A percentile compares a stretch with the other conserved stretches of the same genome.
phyloP scores from a whole-genome alignment of 2,329 filamentous ascomycete genomes.

The Arthroderma sp. region DNA sequence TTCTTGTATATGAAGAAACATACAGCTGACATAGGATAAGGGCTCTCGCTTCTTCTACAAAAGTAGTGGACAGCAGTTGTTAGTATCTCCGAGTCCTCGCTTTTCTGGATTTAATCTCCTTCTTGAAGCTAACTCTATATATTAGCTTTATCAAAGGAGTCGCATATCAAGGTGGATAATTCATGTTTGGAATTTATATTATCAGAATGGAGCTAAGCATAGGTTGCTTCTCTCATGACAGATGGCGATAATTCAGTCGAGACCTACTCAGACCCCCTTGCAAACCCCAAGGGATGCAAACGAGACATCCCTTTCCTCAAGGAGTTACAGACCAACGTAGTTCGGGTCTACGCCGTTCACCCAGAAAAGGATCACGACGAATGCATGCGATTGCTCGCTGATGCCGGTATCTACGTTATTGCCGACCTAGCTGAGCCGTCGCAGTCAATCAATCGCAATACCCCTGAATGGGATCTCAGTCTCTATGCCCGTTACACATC shows the following conservation, averaged over 20 bases:
- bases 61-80: slow-evolving; percentile 65
- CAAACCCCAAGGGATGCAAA: slow-evolving; percentile 57
- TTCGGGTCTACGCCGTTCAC: slow-evolving; percentile 90
- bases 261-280: slow-evolving; percentile 70
- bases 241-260: slow-evolving; percentile 41
- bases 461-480: slow-evolving; percentile 66
- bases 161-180: slow-evolving; percentile 59
- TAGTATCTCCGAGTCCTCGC: slow-evolving; percentile 16
- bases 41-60: slow-evolving; percentile 84
- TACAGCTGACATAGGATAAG: slow-evolving; percentile 24
- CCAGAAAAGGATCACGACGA: slow-evolving; percentile 62
- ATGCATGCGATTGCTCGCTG: slow-evolving; percentile 73
- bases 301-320: slow-evolving; percentile 75
- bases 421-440: slow-evolving; percentile 76
- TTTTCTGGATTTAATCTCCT: slow-evolving; percentile 6
- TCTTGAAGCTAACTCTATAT: slow-evolving; percentile 13
- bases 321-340: slow-evolving; percentile 74
- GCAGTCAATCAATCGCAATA: slow-evolving; percentile 72
- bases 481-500: slow-evolving; percentile 70
- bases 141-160: slow-evolving; percentile 73
- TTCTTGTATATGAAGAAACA: too few relatives aligned
- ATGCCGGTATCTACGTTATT: slow-evolving; percentile 88
- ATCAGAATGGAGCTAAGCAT: background rate
- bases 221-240: slow-evolving; percentile 30
- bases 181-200: too few relatives aligned